Conservation (phyloP, 2,329 filamentous ascomycete species). For the Diplodia scrobiculata region DNA sequence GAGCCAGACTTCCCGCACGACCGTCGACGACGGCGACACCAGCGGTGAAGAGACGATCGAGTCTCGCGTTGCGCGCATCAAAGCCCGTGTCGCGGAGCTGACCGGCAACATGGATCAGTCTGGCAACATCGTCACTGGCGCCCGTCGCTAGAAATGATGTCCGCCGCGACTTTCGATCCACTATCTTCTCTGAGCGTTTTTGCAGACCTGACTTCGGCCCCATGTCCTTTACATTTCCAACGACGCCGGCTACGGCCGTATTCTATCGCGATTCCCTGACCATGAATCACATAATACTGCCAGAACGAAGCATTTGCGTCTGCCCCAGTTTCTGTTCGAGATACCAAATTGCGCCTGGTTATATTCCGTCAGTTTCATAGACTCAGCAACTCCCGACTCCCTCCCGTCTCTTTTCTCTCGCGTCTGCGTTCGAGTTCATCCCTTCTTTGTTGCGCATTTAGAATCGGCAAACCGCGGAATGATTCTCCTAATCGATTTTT, state of each 20-base stretch:
- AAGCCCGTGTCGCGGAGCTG: slow-evolving; percentile 91
- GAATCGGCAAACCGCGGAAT: slow-evolving; percentile 8
- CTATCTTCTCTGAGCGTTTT: slow-evolving; percentile 5
- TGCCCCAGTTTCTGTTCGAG: neutral
- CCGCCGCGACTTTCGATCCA: neutral
- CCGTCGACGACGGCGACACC: slow-evolving; percentile 75
- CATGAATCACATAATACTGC: neutral
- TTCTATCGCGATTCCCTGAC: neutral
- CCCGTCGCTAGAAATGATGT: slow-evolving; percentile 11
- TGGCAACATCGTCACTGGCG: slow-evolving; percentile 28
- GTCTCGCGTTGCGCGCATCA: slow-evolving; percentile 94
- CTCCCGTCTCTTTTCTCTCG: neutral
- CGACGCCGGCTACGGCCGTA: neutral
- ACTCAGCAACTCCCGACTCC: neutral
- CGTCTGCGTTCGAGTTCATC: neutral
- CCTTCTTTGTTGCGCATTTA: neutral
- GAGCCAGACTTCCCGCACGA: slow-evolving; percentile 58
- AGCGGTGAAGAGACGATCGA: slow-evolving; percentile 97
- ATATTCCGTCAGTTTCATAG: neutral
- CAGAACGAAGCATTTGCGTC: neutral
- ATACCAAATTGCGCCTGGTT: slow-evolving; percentile 20
- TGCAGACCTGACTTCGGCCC: neutral
- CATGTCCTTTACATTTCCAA: neutral
- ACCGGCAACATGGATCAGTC: slow-evolving; percentile 71
- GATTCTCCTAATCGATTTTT: neutral